phyloP scores from a whole-genome alignment of 108 stramenopile genomes.

The Skeletonema costatum region DNA sequence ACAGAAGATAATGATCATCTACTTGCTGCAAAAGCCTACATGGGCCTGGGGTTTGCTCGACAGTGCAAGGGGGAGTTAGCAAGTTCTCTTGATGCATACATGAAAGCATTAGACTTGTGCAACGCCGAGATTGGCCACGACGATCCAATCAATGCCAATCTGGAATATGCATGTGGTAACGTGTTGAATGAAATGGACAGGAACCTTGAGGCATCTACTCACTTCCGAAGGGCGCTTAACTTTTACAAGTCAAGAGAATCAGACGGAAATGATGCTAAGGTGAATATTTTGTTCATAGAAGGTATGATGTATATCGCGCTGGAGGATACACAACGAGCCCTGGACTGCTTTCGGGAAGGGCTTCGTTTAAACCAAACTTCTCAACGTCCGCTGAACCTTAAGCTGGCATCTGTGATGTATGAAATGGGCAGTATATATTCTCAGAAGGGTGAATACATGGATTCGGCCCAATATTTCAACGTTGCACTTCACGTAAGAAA shows the following conservation, averaged over 20 bases:
- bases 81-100: constrained; percentile 37
- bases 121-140: constrained; percentile 29
- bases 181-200: constrained; percentile 72
- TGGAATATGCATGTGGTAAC: constrained; percentile 59
- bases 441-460: constrained; percentile 19
- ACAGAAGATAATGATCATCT: constrained; percentile 26
- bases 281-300: constrained; percentile 32
- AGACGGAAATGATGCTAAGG: not conserved
- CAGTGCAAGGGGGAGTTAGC: constrained; percentile 43
- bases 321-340: constrained; percentile 17
- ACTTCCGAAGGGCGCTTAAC: constrained; percentile 37
- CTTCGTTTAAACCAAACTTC: constrained; percentile 12
- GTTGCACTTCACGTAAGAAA: constrained; percentile 36
- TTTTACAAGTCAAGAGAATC: constrained; percentile 24
- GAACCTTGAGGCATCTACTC: constrained; percentile 45
- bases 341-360: constrained; percentile 31
- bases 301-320: constrained; percentile 44
- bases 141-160: constrained; percentile 12
- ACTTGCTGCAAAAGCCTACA: constrained; percentile 42
- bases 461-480: constrained; percentile 32
- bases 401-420: constrained; percentile 35
- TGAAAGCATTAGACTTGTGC: constrained; percentile 31
- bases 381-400: constrained; percentile 23
- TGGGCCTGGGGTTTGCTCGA: constrained; percentile 45
- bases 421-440: constrained; percentile 39